Evolutionary conservation across 2,329 filamentous ascomycete genomes (phyloP), one percentile per base, ranked within the genome.

Genomic region (Trichophaea hybrida): DNA sequence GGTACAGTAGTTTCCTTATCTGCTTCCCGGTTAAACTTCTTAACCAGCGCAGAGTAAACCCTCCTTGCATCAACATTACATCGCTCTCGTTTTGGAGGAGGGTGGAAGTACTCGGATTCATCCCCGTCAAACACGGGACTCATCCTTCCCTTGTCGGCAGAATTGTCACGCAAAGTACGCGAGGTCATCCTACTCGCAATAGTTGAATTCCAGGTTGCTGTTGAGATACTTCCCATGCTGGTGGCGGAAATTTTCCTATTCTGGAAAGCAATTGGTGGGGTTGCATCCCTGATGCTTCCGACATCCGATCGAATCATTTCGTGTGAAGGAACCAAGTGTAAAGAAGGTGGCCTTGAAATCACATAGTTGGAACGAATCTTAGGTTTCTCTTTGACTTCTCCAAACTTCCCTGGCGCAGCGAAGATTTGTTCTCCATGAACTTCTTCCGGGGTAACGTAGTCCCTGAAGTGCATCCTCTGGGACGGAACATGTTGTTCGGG

Each of bases 11-110:
- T 24, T 24, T 24, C 24, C 24, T 24, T 24, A 33, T n/a, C 6
- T n/a, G 34, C 32, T 32, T 53, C 50, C 32, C 6, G 32, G 44
- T 65, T 61, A 1, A 64, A 53, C 15, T 56, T 60, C 33, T 60
- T 64, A 55, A 65, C 59, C 43, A 65, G n/a, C 32, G 64, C 64
- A 13, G 64, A 65, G 40, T 65, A 65, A 48, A 65, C 57, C 17
- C 60, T 40, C 34, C 55, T 64, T 13, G 51, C 64, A 43, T 65
- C 63, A 37, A 46, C 57, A 55, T 56, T 62, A 52, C n/a, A 51
- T 59, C 33, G 57, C 51, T 15, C 59, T 52, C 32, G 50, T 40
- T 31, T 50, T 55, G 46, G 43, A 33, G 7, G 57, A 32, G 56
- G 12, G 52, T 55, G 15, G 60, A 65, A 40, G 63, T 55, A 59